These are phyloP conservation scores for Blastocystis sp. DNA, from an alignment of 352 stramenopile species.

Conservation along the genomic window DNA sequence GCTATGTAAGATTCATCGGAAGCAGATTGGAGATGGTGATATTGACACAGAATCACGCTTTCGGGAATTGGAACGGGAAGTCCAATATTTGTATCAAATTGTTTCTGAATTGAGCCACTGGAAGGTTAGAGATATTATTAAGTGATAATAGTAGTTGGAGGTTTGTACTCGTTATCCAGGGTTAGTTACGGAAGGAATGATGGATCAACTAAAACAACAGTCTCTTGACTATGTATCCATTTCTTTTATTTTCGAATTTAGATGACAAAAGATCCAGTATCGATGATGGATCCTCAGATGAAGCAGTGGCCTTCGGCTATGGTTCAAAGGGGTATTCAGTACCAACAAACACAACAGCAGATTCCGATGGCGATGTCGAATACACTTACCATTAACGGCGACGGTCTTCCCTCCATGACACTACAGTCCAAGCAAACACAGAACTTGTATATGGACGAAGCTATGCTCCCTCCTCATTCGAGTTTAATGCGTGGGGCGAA, in stretches of 20 bases:
- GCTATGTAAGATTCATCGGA: slow-evolving; percentile 46
- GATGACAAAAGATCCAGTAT: not conserved
- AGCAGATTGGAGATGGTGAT: slow-evolving; percentile 49
- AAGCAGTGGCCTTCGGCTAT: not conserved
- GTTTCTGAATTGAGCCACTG: not conserved
- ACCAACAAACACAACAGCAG: not conserved
- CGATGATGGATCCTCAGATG: not conserved
- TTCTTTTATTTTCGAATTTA: not conserved
- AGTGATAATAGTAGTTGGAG: not conserved
- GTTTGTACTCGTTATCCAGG: slow-evolving; percentile 15
- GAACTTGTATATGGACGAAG: not conserved
- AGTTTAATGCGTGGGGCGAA: not conserved
- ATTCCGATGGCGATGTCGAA: not conserved
- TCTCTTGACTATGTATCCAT: not conserved
- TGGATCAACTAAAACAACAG: not conserved
- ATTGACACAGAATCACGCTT: slow-evolving; percentile 16
- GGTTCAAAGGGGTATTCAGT: not conserved
- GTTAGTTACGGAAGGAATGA: not conserved
- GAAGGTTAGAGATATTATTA: not conserved
- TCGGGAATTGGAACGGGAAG: slow-evolving; percentile 21
- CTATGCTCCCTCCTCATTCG: slow-evolving; percentile 3
- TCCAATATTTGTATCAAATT: not conserved
- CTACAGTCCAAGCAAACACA: not conserved
- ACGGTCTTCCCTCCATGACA: not conserved
- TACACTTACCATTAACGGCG: not conserved